A percentile compares a stretch with the other conserved stretches of the same genome.
These are phyloP conservation scores for Chrysosphaeria jannelii DNA, from an alignment of 2,329 filamentous ascomycete genomes.

Conservation along the genomic window DNA sequence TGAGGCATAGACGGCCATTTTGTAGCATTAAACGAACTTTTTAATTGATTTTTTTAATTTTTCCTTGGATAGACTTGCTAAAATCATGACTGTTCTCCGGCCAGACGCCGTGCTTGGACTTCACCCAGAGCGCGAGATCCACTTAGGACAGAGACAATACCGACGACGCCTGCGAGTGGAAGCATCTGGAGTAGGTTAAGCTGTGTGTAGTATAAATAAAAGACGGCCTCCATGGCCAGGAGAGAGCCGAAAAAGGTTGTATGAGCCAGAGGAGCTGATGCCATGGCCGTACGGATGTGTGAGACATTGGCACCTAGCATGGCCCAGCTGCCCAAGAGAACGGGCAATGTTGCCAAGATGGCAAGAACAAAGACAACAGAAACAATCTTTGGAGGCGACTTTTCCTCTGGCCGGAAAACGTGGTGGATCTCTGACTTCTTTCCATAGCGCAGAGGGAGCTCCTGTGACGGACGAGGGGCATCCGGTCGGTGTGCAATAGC, in stretches of 20 bases:
- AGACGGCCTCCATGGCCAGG: constrained; percentile 62
- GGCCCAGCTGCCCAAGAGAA: constrained; percentile 39
- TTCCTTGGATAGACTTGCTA: no score
- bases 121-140: constrained; percentile 76
- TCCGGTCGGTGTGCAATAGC: constrained; percentile 31
- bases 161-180: constrained; percentile 37
- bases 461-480: constrained; percentile 22
- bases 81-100: constrained; percentile 34
- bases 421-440: constrained; percentile 68
- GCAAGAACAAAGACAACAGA: constrained; percentile 48
- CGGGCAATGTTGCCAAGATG: constrained; percentile 43
- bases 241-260: constrained; percentile 65
- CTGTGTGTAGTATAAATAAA: constrained; percentile 75
- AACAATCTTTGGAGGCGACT: constrained; percentile 52
- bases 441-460: constrained; percentile 52
- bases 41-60: no score
- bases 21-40: no score
- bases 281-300: constrained; percentile 47
- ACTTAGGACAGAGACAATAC: constrained; percentile 48
- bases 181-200: constrained; percentile 85
- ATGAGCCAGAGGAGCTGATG: constrained; percentile 53
- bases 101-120: constrained; percentile 64
- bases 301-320: constrained; percentile 54
- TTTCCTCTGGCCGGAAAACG: constrained; percentile 54
- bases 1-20: no score